These are phyloP conservation scores for Claviceps sp. DNA, from an alignment of 2,329 filamentous ascomycete genomes.

Conservation along the genomic window DNA sequence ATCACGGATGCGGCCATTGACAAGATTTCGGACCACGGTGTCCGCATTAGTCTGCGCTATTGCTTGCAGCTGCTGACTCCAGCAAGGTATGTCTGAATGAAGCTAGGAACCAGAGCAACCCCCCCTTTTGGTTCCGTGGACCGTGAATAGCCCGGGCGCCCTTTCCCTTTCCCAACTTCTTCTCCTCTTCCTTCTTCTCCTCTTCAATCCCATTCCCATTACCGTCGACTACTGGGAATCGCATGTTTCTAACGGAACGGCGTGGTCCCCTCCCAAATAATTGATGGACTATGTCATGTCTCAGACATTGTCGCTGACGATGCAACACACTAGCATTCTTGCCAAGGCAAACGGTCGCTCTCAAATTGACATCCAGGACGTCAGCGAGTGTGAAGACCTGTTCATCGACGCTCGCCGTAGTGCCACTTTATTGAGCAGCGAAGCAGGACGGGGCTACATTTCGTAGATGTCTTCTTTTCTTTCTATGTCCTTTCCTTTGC, in stretches of 20 bases:
- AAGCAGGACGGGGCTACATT: constrained; percentile 52
- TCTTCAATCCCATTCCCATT: background rate
- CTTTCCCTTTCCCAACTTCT: background rate
- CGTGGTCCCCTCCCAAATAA: background rate
- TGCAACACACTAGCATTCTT: constrained; percentile 51
- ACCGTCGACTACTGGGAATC: background rate
- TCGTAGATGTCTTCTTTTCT: constrained; percentile 23
- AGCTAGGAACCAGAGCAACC: background rate
- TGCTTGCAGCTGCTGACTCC: constrained; percentile 84
- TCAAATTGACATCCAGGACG: constrained; percentile 65
- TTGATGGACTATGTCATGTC: constrained; percentile 5
- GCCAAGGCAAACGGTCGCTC: constrained; percentile 69
- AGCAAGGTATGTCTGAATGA: constrained; percentile 43
- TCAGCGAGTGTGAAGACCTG: constrained; percentile 69
- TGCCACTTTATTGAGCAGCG: constrained; percentile 52
- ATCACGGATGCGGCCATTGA: constrained; percentile 75
- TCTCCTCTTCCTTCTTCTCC: background rate
- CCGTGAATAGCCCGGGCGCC: background rate
- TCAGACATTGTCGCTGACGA: constrained; percentile 21
- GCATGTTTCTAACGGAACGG: background rate
- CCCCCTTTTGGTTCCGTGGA: background rate
- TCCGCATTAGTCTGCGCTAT: constrained; percentile 81
- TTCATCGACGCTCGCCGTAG: constrained; percentile 75
- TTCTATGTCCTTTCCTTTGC: background rate
- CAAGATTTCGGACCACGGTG: constrained; percentile 76